Conservation (phyloP, 805 yeast genomes). For the Pichia californica region DNA sequence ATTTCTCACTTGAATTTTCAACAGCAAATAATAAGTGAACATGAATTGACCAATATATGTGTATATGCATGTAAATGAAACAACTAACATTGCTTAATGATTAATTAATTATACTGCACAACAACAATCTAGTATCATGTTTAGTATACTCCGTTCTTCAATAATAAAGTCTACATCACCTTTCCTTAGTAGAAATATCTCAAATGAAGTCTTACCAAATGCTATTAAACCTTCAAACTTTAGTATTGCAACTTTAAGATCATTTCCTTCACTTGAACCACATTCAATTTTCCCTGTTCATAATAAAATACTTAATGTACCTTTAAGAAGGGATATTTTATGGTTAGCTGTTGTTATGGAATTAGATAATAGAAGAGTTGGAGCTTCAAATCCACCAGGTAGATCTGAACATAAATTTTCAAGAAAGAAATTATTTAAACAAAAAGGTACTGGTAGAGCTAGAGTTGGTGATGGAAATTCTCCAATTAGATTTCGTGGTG, state of each 20-base stretch:
- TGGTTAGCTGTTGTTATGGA: conserved; percentile 95
- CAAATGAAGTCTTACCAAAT: conserved; percentile 17
- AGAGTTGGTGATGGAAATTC: conserved; percentile 95
- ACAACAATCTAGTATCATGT: too few relatives aligned
- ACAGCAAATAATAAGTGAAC: too few relatives aligned
- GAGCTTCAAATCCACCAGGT: conserved; percentile 80
- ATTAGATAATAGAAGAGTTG: conserved; percentile 83
- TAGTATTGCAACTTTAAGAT: conserved; percentile 69
- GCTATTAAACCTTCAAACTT: conserved; percentile 53
- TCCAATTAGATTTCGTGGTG: conserved; percentile 86
- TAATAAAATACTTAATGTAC: conserved; percentile 57
- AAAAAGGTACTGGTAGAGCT: conserved; percentile 93
- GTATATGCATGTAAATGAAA: too few relatives aligned
- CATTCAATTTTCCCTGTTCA: conserved; percentile 70
- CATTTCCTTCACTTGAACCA: conserved; percentile 92
- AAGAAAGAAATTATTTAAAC: conserved; percentile 74
- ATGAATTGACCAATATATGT: too few relatives aligned
- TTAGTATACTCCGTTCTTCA: background rate
- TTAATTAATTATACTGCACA: too few relatives aligned
- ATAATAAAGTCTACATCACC: background rate
- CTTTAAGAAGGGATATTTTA: conserved; percentile 81
- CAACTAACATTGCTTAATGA: too few relatives aligned
- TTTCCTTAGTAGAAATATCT: background rate
- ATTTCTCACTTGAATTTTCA: too few relatives aligned
- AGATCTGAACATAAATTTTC: conserved; percentile 84